Evolutionary conservation across 495 filamentous ascomycete genomes (phyloP), one percentile per base, ranked within the genome.

Genomic region (Daldinia vernicosa): DNA sequence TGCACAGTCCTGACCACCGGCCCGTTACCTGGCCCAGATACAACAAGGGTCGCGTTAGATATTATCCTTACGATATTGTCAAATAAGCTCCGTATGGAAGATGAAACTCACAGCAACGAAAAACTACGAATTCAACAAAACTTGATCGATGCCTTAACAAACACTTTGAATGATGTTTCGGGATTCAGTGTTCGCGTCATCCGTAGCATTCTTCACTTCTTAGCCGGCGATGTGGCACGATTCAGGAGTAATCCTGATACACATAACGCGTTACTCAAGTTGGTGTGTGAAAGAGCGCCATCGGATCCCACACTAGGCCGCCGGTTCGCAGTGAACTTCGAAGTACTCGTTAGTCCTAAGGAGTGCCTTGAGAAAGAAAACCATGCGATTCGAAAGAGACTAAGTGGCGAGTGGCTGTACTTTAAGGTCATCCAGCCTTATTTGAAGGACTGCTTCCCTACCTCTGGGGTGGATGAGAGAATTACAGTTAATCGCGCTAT

Each of bases 311-410:
- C 24, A 24, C 45, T 70, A 1, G 80, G 79, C 14, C 73, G 76
- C 22, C 56, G 71, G 24, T 65, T 79, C 6, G 76, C 80, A 14
- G 69, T 70, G 19, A 69, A 50, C 24, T 77, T 83, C 26, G 75
- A 77, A 30, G 63, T 78, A 1, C 37, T 83, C 7, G 66, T 81
- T 12, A 76, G 74, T 8, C 77, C 76, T 2, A 79, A 78, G 8
- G 71, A 79, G 28, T 76, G 74, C 19, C 33, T 83, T 8, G 74
- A 66, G 12, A 74, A 78, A 28, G 52, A 70, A 12, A 80, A 80
- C 69, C 78, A 78, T 56, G 79, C 76, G 1, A 53, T 67, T 15
- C 51, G 11, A 3, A 76, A 74, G 47, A 59, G 62, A 22, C 43
- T 77, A 5, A 62, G 69, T n/a, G 51, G 59, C 27, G 66, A 63